Evolutionary conservation across 768 basidiomycete genomes (phyloP).

Genomic region (Auriscalpium vulgare): DNA sequence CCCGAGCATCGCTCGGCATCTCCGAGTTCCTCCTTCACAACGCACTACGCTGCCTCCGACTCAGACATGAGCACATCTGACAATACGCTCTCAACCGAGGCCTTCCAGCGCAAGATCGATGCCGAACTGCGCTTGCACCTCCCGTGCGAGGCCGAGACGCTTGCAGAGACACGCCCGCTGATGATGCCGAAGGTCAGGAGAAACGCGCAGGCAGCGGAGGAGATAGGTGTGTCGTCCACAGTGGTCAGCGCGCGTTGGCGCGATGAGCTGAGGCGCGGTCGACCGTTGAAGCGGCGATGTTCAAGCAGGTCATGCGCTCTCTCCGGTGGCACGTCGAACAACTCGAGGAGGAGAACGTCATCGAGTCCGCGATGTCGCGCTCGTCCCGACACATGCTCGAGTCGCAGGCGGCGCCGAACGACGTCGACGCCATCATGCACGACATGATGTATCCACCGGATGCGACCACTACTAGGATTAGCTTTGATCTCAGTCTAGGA

Average conservation of each 20-base stretch:
- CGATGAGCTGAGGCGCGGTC: background rate
- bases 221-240: slow-evolving; percentile 27
- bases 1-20: too few relatives aligned
- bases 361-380: slow-evolving; percentile 31
- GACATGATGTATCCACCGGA: slow-evolving; percentile 25
- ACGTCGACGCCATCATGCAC: slow-evolving; percentile 34
- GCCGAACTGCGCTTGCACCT: slow-evolving; percentile 26
- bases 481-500: too few relatives aligned
- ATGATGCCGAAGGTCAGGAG: slow-evolving; percentile 25
- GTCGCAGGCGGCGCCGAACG: slow-evolving; percentile 26
- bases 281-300: slow-evolving; percentile 22
- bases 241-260: background rate
- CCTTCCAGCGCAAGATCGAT: slow-evolving; percentile 30
- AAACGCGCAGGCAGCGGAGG: slow-evolving; percentile 21
- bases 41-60: too few relatives aligned
- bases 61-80: slow-evolving; percentile 33
- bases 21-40: too few relatives aligned
- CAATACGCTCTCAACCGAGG: slow-evolving; percentile 26
- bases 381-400: slow-evolving; percentile 29
- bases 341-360: slow-evolving; percentile 36
- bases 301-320: slow-evolving; percentile 28
- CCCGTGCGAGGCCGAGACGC: slow-evolving; percentile 30
- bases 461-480: too few relatives aligned
- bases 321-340: slow-evolving; percentile 30
- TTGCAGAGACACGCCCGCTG: slow-evolving; percentile 22